A percentile compares a stretch with the other conserved stretches of the same genome.
Conservation (phyloP, 2,329 filamentous ascomycete genomes). For the Coccinonectria pachysandricola region DNA sequence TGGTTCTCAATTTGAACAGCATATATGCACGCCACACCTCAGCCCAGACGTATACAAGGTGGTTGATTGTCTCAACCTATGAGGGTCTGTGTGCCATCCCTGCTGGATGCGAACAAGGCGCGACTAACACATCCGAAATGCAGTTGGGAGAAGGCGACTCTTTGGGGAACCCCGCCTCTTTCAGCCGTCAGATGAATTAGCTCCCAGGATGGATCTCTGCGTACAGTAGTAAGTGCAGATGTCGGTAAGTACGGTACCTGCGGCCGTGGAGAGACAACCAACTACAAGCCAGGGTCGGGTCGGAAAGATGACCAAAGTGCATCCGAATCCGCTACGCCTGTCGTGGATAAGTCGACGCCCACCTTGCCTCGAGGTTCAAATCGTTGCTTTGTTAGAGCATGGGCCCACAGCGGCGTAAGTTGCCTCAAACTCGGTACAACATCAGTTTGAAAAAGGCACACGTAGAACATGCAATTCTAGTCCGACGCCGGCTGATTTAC, state of each 20-base stretch:
- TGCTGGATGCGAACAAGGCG: conserved; percentile 13
- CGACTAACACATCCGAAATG: conserved; percentile 17
- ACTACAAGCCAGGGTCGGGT: too few relatives aligned
- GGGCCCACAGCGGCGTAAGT: neutral
- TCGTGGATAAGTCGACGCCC: neutral
- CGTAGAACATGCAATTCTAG: too few relatives aligned
- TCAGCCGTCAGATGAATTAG: neutral
- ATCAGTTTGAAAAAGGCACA: neutral
- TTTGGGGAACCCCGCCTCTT: neutral
- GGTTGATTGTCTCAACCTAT: conserved; percentile 24
- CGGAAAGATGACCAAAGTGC: neutral
- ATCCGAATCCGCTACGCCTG: neutral
- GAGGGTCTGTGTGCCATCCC: conserved; percentile 26
- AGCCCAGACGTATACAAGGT: too few relatives aligned
- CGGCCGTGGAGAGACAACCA: conserved; percentile 16
- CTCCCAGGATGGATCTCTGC: conserved; percentile 21
- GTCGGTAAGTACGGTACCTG: conserved; percentile 23
- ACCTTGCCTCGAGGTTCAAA: conserved; percentile 1
- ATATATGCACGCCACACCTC: too few relatives aligned
- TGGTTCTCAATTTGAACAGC: too few relatives aligned
- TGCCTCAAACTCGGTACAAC: neutral
- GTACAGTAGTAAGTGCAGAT: conserved; percentile 19
- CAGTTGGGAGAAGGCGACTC: conserved; percentile 12
- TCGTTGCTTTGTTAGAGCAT: conserved; percentile 9
- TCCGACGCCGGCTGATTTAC: too few relatives aligned